Percentiles rank a stretch among this genome's conserved stretches.
Conservation (phyloP, 2,329 filamentous ascomycete genomes). For the Trichophyton equinum region DNA sequence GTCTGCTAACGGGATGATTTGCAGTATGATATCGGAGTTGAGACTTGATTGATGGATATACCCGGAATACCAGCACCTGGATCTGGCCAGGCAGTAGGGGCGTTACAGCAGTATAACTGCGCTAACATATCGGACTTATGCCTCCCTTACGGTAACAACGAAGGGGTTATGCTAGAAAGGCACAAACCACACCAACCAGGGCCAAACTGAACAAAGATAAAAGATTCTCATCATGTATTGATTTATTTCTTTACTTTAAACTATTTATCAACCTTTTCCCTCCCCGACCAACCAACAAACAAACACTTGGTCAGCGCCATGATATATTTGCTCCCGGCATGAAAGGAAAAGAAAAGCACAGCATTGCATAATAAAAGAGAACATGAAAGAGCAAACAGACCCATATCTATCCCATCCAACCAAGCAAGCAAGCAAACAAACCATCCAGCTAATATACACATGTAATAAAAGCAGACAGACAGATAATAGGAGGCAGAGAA, state of each 20-base stretch:
- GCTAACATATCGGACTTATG: no score
- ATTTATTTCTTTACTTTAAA: neutral
- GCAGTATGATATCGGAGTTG: neutral
- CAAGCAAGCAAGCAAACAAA: neutral
- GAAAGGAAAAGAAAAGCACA: neutral
- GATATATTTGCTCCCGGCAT: neutral
- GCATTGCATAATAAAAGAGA: no score
- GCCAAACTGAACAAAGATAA: neutral
- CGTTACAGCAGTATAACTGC: no score
- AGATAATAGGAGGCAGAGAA: neutral
- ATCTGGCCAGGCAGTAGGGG: no score
- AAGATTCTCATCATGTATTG: neutral
- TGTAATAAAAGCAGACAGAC: neutral
- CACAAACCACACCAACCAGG: no score
- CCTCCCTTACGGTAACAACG: no score
- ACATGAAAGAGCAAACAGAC: neutral
- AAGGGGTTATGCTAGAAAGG: no score
- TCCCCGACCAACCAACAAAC: no score
- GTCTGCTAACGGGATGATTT: neutral
- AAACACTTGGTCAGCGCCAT: constrained; percentile 1
- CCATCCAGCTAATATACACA: constrained; percentile 6
- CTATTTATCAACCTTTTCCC: neutral
- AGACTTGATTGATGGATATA: neutral
- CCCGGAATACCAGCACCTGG: neutral
- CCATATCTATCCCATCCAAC: constrained; percentile 1